A percentile compares a stretch with the other conserved stretches of the same genome.
Evolutionary conservation across 305 asterid species (phyloP).

Genomic region (Rubia tinctorum): DNA sequence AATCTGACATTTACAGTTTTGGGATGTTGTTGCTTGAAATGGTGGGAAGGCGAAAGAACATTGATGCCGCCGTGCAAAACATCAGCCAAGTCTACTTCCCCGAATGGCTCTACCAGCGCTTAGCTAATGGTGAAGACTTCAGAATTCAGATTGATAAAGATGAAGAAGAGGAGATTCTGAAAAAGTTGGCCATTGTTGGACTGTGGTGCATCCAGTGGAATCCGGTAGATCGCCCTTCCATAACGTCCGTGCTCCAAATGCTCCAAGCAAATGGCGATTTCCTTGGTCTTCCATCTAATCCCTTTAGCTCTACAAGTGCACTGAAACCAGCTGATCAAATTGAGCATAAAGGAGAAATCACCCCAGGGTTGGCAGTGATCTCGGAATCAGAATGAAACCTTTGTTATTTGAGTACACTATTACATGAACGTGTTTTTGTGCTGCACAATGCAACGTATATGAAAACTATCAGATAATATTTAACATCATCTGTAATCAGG

Average conservation of each 20-base stretch:
- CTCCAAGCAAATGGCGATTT: not conserved
- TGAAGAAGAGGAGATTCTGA: not conserved
- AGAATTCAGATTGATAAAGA: not conserved
- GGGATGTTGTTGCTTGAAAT: conserved; percentile 1
- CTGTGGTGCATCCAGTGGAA: not conserved
- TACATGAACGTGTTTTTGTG: no score
- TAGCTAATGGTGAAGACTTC: not conserved
- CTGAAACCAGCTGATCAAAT: not conserved
- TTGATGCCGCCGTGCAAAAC: not conserved
- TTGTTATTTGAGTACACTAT: not conserved
- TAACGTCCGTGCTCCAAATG: not conserved
- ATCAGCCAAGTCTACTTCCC: not conserved
- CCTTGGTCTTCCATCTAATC: not conserved
- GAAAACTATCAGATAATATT: no score
- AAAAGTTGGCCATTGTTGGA: not conserved
- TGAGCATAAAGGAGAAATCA: not conserved
- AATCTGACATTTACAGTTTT: not conserved
- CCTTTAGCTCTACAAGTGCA: not conserved
- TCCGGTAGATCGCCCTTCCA: not conserved
- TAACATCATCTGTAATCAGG: no score
- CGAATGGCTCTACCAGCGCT: not conserved
- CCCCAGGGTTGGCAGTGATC: not conserved
- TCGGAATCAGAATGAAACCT: not conserved
- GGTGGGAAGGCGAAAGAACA: not conserved
- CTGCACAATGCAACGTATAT: no score